A percentile compares a stretch with the other conserved stretches of the same genome.
Conservation (phyloP, 31 red algal genomes). For the Porphyra umbilicalis region DNA sequence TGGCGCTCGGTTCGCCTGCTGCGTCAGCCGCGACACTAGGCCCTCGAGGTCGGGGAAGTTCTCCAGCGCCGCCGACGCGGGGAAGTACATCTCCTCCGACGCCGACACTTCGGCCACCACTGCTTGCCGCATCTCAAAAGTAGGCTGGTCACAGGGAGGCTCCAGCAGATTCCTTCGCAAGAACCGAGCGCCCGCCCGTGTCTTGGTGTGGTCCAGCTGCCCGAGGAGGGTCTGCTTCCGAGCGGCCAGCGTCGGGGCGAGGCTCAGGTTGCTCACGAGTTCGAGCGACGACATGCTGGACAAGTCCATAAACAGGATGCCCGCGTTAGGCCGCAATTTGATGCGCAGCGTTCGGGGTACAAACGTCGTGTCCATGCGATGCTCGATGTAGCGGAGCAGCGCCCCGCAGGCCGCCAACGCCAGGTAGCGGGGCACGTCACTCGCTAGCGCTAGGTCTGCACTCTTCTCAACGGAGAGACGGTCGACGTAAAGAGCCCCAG, state of each 20-base stretch:
- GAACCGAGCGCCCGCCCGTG: slow-evolving; percentile 54
- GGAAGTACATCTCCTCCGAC: slow-evolving; percentile 47
- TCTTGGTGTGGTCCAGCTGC: slow-evolving; percentile 48
- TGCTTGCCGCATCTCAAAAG: slow-evolving; percentile 68
- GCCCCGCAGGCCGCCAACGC: slow-evolving; percentile 74
- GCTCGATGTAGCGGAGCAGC: slow-evolving; percentile 75
- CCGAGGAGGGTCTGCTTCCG: slow-evolving; percentile 26
- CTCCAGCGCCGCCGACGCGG: slow-evolving; percentile 19
- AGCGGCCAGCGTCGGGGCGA: background rate
- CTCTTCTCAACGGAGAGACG: slow-evolving; percentile 35
- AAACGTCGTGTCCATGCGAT: slow-evolving; percentile 45
- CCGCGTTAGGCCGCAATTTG: slow-evolving; percentile 52
- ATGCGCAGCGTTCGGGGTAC: slow-evolving; percentile 41
- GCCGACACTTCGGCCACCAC: slow-evolving; percentile 55
- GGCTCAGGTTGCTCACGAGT: slow-evolving; percentile 24
- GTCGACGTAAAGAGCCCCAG: slow-evolving; percentile 50
- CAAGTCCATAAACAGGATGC: slow-evolving; percentile 70
- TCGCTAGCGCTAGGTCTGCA: slow-evolving; percentile 23
- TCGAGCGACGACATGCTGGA: slow-evolving; percentile 60
- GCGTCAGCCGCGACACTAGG: slow-evolving; percentile 29
- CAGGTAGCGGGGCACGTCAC: slow-evolving; percentile 57
- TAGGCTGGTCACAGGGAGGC: slow-evolving; percentile 48
- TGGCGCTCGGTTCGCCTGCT: background rate
- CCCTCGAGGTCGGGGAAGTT: slow-evolving; percentile 81
- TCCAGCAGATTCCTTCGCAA: slow-evolving; percentile 71